Base-by-base conservation (phyloP, 345 rosid genomes). In the Populus tremula region DNA sequence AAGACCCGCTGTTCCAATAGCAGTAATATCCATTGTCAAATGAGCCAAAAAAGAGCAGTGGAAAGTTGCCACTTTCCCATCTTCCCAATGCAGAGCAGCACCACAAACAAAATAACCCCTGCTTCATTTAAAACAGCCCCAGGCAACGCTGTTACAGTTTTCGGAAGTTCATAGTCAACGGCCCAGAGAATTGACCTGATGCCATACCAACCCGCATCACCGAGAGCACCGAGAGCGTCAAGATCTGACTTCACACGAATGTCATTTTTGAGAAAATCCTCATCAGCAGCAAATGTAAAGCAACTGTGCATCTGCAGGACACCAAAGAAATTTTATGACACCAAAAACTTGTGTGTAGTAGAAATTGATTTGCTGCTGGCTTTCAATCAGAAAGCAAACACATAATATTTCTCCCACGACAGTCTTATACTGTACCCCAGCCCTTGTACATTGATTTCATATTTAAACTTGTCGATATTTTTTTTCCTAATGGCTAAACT, bases 201-300 rank as follows among this genome's bases (percentile, higher is more conserved):
- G 61, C 89, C 77, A 76, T 94, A 94, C 98, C 98, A 94, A 35
- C 98, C 97, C n/a, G 88, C 84, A 67, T 94, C 98, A 11, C 97
- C 98, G 1, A 94, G 93, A 7, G 95, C 88, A 29, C 98, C 98
- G 4, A 88, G 97, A 16, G 87, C 87, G 56, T 94, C 97, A 1
- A 94, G 97, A 67, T 91, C 90, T 29, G 95, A 94, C 85, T 91
- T 92, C 25, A 92, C 97, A n/a, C 95, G 91, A 49, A 89, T 88
- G 81, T 92, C 90, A 49, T 89, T 81, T 69, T 84, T 84, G 12
- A 94, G 86, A 80, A 92, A 94, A 45, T 82, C 82, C 31, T 86
- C 80, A 16, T 74, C 86, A 13, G 70, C 91, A 59, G 80, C 82
- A 77, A 88, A 91, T 23, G 96, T 31, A 72, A 92, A 91, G 83